Evolutionary conservation across 306 rosid genomes (phyloP), one percentile per base, ranked within the genome.

Genomic region (Lagenaria siceraria): DNA sequence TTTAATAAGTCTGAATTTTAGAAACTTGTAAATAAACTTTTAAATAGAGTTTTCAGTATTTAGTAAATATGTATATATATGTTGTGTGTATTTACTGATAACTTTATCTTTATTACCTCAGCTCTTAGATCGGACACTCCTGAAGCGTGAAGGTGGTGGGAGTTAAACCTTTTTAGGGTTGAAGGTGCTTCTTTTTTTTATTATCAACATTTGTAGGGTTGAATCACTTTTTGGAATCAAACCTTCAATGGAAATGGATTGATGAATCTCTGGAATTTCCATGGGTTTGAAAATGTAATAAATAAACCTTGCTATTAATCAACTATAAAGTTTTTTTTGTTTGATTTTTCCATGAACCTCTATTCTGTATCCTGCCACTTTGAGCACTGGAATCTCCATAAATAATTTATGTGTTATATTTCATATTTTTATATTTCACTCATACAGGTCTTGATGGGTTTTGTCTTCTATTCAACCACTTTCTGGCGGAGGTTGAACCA

Each of bases 81-180:
- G 14, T 0, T 0, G 2, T 46, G 52, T 3, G 36, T 27, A 17
- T 48, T 48, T 17, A 71, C 40, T 18, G 46, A 17, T 43, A 17
- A 42, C 54, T 79, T 46, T 8, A 15, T 77, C 48, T 14, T 49
- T 79, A 36, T 77, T 70, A 10, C 52, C 25, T 78, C 93, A 90
- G 93, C 86, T 59, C 0, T 84, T 66, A 89, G 96, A 14, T 77
- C 91, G 9, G 96, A 89, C 79, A 78, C 82, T 22, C 54, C 84
- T 10, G 87, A 72, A 19, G 66, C n/a, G 5, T 87, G 85, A 89
- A 78, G 66, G 54, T 22, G 38, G 17, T 33, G 56, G 52, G 60
- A 24, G 19, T 68, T 3, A n/a, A n/a, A n/a, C n/a, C n/a, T n/a
- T n/a, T n/a, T n/a, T n/a, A n/a, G n/a, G 8, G 15, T 33, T 35